Evolutionary conservation across 1,284 basidiomycete genomes (phyloP), one percentile per base, ranked within the genome.

Genomic region (Gomphus sp.): DNA sequence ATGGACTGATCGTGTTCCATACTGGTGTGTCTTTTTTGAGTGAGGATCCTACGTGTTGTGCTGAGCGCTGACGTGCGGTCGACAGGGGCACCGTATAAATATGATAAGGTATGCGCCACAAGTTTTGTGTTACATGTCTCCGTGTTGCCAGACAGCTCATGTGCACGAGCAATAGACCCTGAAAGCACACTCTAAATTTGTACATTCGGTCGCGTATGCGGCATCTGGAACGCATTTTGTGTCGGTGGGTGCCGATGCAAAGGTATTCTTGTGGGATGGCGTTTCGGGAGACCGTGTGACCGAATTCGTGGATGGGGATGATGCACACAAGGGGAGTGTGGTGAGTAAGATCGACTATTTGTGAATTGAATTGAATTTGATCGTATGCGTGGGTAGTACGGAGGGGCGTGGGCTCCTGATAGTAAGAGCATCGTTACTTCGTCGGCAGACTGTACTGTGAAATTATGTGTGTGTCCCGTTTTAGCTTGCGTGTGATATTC

Each of bases 241-340:
- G 14, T 94, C 92, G 51, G 93, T 92, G 14, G 96, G 93, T 33
- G 91, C 92, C 4, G 97, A 99, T 72, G 84, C 80, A 52, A 96
- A 94, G 74, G 75, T 88, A 22, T 91, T 97, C 73, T 66, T 99
- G 22, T 98, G 97, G 70, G 93, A 98, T 64, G 97, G 96, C 34
- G 87, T 90, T 72, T 87, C 83, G 3, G 95, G 94, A 1, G 92
- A 97, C 41, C 84, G 84, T 8, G 66, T 89, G 55, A 80, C 76
- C 22, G 87, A 91, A 66, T 69, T 92, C 49, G 77, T 78, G 10
- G 82, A 83, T 49, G 31, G 34, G 7, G 28, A n/a, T 9, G 37
- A n/a, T 22, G 78, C 81, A 3, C 89, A 92, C 67, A 84, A 82
- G 66, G 89, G 90, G 53, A 87, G 80, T 64, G 81, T 91, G 62